These are phyloP conservation scores for Pyrus pyrifolia DNA, from an alignment of 306 rosid genomes.

Conservation along the genomic window DNA sequence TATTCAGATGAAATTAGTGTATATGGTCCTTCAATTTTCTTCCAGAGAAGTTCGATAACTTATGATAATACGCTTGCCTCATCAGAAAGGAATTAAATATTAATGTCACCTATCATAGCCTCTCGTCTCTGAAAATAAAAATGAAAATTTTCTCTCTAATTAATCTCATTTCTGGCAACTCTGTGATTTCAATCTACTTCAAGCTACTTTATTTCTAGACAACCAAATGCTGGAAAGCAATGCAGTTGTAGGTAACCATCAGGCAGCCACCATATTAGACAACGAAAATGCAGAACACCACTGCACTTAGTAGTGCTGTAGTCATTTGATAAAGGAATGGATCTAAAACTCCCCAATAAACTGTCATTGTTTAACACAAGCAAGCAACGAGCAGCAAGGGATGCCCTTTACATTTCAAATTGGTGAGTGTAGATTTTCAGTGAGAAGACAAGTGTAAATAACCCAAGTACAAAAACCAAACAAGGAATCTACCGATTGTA, in stretches of 20 bases:
- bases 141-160: background rate
- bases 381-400: background rate
- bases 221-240: background rate
- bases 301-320: background rate
- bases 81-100: background rate
- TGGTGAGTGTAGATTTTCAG: background rate
- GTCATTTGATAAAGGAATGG: background rate
- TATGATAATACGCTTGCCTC: background rate
- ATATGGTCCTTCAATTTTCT: background rate
- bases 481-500: background rate
- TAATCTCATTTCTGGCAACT: background rate
- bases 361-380: background rate
- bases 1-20: too few relatives aligned
- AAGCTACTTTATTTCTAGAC: background rate
- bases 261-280: background rate
- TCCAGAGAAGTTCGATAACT: background rate
- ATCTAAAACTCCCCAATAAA: background rate
- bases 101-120: background rate
- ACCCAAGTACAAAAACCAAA: background rate
- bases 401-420: background rate
- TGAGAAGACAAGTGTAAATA: background rate
- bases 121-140: background rate
- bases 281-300: background rate
- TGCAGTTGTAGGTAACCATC: background rate
- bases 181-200: background rate